Evolutionary conservation across 202 grass and related monocot species (phyloP).

Genomic region (Miscanthus sacchariflorus): DNA sequence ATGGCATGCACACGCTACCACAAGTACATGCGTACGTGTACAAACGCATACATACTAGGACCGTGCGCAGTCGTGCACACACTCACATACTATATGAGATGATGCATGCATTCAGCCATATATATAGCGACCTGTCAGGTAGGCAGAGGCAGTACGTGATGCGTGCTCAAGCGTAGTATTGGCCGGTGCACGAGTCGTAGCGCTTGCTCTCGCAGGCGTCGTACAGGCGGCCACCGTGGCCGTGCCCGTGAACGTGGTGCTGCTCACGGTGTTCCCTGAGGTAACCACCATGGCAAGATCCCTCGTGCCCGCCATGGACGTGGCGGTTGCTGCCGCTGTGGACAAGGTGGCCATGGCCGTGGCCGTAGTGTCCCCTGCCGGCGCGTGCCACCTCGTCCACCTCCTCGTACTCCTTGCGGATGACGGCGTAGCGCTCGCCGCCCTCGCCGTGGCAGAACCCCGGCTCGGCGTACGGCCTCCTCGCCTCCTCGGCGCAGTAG

Average conservation of each 20-base stretch:
- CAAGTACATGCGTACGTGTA: not conserved
- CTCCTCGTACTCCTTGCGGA: conserved; percentile 51
- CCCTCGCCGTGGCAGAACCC: conserved; percentile 36
- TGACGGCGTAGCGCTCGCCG: conserved; percentile 42
- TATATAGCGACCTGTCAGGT: not conserved
- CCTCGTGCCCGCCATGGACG: not conserved
- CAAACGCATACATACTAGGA: not conserved
- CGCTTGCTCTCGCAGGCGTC: conserved; percentile 29
- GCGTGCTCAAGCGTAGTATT: conserved; percentile 36
- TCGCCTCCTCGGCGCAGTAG: conserved; percentile 47
- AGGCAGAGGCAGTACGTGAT: not conserved
- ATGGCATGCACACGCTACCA: not conserved
- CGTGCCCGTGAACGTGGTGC: not conserved
- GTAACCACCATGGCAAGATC: not conserved
- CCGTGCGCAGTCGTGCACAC: conserved; percentile 2
- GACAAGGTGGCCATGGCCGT: not conserved
- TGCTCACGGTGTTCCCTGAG: conserved; percentile 15
- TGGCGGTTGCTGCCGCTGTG: not conserved
- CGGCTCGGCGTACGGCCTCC: conserved; percentile 30
- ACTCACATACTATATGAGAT: not conserved
- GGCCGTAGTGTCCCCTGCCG: conserved; percentile 28
- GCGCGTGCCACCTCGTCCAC: conserved; percentile 48
- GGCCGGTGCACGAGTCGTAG: conserved; percentile 33
- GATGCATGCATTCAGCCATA: too few species aligned
- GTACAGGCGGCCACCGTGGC: conserved; percentile 13